Conservation (phyloP, 2,329 filamentous ascomycete species). For the Colletotrichum ledebouriae region DNA sequence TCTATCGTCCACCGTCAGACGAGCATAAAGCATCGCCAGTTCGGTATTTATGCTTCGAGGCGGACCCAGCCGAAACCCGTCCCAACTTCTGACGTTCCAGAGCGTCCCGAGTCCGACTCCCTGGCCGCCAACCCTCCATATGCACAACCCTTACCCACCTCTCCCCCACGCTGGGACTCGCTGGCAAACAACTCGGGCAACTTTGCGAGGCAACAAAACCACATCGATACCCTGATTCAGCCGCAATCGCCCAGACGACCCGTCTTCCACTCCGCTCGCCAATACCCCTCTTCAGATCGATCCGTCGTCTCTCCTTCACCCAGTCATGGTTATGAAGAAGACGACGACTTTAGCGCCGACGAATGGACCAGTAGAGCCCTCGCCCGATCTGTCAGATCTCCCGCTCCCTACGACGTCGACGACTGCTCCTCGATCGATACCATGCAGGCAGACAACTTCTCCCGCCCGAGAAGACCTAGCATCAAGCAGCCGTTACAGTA, state of each 20-base stretch:
- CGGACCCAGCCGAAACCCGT: constrained; percentile 41
- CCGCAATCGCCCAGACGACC: constrained; percentile 46
- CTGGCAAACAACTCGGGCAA: constrained; percentile 46
- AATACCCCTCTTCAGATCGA: constrained; percentile 49
- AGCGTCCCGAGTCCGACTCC: constrained; percentile 31
- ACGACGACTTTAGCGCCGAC: constrained; percentile 44
- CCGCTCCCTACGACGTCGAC: constrained; percentile 45
- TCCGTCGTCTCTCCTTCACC: constrained; percentile 46
- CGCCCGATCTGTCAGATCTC: constrained; percentile 42
- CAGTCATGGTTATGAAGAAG: constrained; percentile 41
- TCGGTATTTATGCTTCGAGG: constrained; percentile 43
- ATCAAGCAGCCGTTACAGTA: constrained; percentile 59
- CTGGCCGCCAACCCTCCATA: constrained; percentile 46
- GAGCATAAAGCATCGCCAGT: constrained; percentile 43
- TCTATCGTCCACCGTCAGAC: constrained; percentile 32
- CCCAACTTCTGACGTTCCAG: constrained; percentile 41
- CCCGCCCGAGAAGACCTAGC: constrained; percentile 69
- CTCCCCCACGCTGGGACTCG: constrained; percentile 62
- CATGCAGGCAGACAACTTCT: constrained; percentile 66
- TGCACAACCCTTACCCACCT: constrained; percentile 53
- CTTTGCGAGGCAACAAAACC: constrained; percentile 40
- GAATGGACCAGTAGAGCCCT: constrained; percentile 43
- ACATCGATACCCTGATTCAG: constrained; percentile 18
- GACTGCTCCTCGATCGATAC: constrained; percentile 43
- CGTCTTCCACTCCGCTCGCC: constrained; percentile 46